Percentiles rank a stretch among this genome's conserved stretches.
phyloP scores from a whole-genome alignment of 1,284 basidiomycete species.

The Inonotus hispidus region DNA sequence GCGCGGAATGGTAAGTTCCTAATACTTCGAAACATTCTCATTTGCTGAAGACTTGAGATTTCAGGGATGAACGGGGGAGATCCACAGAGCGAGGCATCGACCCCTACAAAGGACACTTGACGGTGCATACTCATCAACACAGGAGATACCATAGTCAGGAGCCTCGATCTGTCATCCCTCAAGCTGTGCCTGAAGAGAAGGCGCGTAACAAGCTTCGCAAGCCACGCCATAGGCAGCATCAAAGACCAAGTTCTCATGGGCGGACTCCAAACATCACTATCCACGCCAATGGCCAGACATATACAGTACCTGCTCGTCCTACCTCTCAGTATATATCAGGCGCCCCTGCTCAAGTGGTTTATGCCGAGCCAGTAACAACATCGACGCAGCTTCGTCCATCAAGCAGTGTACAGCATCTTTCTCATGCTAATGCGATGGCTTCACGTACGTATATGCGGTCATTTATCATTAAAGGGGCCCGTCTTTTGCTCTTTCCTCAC shows the following conservation, averaged over 20 bases:
- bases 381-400: neutral
- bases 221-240: slow-evolving; percentile 1
- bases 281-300: slow-evolving; percentile 10
- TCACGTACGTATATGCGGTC: neutral
- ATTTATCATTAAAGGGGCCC: neutral
- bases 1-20: neutral
- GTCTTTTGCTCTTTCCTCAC: neutral
- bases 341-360: neutral
- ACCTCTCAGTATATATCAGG: neutral
- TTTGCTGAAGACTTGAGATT: neutral
- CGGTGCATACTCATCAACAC: neutral
- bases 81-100: slow-evolving; percentile 3
- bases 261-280: neutral
- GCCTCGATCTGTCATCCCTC: neutral
- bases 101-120: neutral
- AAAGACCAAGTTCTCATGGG: neutral
- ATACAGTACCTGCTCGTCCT: slow-evolving; percentile 1
- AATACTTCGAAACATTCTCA: neutral
- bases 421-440: neutral
- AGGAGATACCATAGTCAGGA: neutral
- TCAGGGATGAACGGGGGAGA: slow-evolving; percentile 7
- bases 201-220: neutral
- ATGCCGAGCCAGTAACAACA: neutral
- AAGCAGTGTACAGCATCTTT: neutral
- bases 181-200: neutral